Percentiles rank a stretch among this genome's conserved stretches.
These are phyloP conservation scores for Amniculicola lignicola DNA, from an alignment of 495 filamentous ascomycete genomes.

Conservation along the genomic window DNA sequence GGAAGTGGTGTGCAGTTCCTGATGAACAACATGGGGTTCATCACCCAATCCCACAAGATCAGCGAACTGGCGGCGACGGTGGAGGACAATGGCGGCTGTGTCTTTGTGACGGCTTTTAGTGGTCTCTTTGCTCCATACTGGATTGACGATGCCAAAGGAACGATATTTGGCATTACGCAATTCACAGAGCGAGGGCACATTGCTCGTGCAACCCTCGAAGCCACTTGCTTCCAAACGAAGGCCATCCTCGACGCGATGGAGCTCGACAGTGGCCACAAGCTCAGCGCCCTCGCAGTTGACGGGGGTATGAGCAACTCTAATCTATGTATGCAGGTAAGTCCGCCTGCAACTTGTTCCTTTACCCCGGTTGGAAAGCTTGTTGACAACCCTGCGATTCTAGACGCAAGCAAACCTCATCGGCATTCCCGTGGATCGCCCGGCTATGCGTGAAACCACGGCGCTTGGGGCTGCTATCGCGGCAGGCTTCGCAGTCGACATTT, in stretches of 20 bases:
- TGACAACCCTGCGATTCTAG: constrained; percentile 40
- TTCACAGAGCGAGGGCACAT: constrained; percentile 88
- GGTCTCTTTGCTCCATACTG: constrained; percentile 97
- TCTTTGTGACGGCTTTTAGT: constrained; percentile 95
- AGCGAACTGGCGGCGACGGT: constrained; percentile 78
- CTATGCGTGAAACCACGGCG: constrained; percentile 91
- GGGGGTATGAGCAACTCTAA: constrained; percentile 94
- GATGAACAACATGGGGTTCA: constrained; percentile 85
- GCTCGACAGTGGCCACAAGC: constrained; percentile 75
- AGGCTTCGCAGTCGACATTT: constrained; percentile 79
- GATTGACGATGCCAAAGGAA: constrained; percentile 94
- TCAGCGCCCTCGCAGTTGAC: constrained; percentile 79
- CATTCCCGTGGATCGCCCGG: constrained; percentile 82
- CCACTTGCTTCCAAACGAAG: constrained; percentile 91
- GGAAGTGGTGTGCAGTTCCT: constrained; percentile 89
- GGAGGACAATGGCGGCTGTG: constrained; percentile 82
- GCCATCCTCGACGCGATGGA: constrained; percentile 95
- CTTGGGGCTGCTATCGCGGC: constrained; percentile 93
- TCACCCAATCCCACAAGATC: constrained; percentile 72
- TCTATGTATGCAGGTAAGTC: constrained; percentile 81
- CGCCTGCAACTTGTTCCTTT: constrained; percentile 9
- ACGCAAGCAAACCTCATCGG: constrained; percentile 88
- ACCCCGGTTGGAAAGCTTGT: constrained; percentile 7
- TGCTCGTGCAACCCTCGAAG: constrained; percentile 89
- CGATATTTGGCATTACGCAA: constrained; percentile 88